Conservation (phyloP, 768 basidiomycete genomes). For the Naematelia aurantialba region DNA sequence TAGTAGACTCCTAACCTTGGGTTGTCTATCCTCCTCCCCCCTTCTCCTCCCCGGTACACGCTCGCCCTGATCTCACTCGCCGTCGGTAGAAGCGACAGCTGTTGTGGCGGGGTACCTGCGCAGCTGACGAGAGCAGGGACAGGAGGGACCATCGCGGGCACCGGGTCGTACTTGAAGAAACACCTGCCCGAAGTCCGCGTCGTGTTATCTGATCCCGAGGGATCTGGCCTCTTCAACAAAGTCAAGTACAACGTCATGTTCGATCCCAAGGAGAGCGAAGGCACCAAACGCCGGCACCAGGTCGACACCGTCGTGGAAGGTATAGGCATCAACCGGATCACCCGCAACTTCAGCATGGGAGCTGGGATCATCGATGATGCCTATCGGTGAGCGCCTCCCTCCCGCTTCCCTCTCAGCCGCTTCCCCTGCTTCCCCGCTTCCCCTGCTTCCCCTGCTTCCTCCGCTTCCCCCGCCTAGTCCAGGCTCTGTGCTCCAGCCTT, state of each 20-base stretch:
- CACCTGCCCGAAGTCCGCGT: slow-evolving; percentile 65
- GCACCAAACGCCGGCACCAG: slow-evolving; percentile 69
- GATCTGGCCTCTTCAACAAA: slow-evolving; percentile 94
- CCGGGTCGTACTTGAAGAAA: slow-evolving; percentile 72
- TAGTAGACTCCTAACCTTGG: neutral
- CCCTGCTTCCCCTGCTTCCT: no score
- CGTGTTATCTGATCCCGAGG: slow-evolving; percentile 83
- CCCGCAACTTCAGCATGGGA: slow-evolving; percentile 82
- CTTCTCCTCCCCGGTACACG: neutral
- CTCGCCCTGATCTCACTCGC: no score
- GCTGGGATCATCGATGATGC: slow-evolving; percentile 83
- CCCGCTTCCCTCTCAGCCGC: neutral
- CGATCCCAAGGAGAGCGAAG: slow-evolving; percentile 85
- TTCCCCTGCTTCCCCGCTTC: slow-evolving; percentile 1
- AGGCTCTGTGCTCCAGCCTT: no score
- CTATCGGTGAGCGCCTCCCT: slow-evolving; percentile 59
- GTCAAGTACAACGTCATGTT: slow-evolving; percentile 93
- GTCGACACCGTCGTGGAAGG: slow-evolving; percentile 81
- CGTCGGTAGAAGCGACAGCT: no score
- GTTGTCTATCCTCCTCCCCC: neutral
- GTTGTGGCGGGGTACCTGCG: no score
- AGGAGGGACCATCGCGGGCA: slow-evolving; percentile 89
- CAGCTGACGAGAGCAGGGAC: no score
- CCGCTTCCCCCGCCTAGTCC: no score
- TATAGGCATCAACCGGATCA: slow-evolving; percentile 82